Base-by-base conservation (phyloP, 306 rosid genomes). In the Potentilla sterilis region DNA sequence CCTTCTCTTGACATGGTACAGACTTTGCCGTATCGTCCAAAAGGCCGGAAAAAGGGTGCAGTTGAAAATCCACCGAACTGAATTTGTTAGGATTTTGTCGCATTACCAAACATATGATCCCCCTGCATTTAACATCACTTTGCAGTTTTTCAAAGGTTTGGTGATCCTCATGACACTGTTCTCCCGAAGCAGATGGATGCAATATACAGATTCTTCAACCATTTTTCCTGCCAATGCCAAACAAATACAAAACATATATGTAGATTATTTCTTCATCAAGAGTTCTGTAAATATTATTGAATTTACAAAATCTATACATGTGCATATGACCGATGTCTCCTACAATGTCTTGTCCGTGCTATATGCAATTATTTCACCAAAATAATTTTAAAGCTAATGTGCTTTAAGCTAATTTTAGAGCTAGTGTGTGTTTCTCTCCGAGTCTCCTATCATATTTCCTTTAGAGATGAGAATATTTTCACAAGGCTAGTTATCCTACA, bases 171-270 rank as follows among this genome's bases (percentile, higher is more conserved):
- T 63, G 87, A 80, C 35, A 78, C 87, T 7, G 87, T 83, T 80
- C 87, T 83, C 37, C 87, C 87, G 19, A 51, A 77, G 77, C 84
- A 73, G 69, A 83, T 68, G 8, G 87, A 81, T 37, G 87, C 81
- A 73, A 83, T 83, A 58, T 83, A 83, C 10, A 80, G 75, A 69
- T 80, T 80, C 82, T 83, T 83, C 48, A 75, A 61, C 87, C 87
- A 83, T 69, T 83, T 83, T 42, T 83, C 87, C 87, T 83, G 87
- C 67, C 57, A 80, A 4, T 5, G 44, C 48, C 51, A 67, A 51
- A 34, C 5, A 35, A 28, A 32, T 0, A 0, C 18, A 34, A 62
- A 7, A 13, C 22, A 14, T 52, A 47, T 13, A 19, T 34, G 37
- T 42, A 6, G 21, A 35, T 51, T 21, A 32, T 15, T 21, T 9